Conservation (phyloP, 257 asterid genomes). For the Scutellaria minor region DNA sequence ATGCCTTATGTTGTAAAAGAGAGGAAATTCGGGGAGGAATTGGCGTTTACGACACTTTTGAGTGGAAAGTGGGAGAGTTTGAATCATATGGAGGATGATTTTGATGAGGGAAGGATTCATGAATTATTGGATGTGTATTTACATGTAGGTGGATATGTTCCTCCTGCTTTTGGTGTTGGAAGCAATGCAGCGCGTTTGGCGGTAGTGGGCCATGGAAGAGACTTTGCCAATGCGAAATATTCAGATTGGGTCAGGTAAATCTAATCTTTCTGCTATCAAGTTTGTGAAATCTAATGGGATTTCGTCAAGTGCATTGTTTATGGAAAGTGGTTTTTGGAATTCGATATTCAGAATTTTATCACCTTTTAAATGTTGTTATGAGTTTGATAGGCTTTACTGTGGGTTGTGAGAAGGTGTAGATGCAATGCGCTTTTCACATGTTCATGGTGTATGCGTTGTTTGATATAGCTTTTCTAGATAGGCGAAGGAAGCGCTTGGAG, state of each 20-base stretch:
- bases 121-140: conserved; percentile 71
- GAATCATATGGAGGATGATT: conserved; percentile 33
- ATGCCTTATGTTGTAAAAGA: conserved; percentile 54
- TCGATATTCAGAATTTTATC: background rate
- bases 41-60: conserved; percentile 72
- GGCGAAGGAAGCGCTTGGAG: conserved; percentile 83
- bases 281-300: conserved; percentile 16
- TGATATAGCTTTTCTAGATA: conserved; percentile 42
- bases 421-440: background rate
- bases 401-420: conserved; percentile 1
- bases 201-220: conserved; percentile 81
- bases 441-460: conserved; percentile 33
- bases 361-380: too few relatives aligned
- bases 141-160: conserved; percentile 72
- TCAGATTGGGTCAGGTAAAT: conserved; percentile 87
- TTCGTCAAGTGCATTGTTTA: background rate
- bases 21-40: conserved; percentile 63
- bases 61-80: conserved; percentile 62
- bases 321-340: conserved; percentile 8
- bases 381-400: background rate
- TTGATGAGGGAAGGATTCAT: conserved; percentile 49
- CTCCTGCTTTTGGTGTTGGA: conserved; percentile 59
- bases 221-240: conserved; percentile 80
- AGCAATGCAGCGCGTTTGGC: conserved; percentile 74
- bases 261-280: background rate